These are phyloP conservation scores for Beverwykella pulmonaria DNA, from an alignment of 495 filamentous ascomycete genomes.

Conservation along the genomic window DNA sequence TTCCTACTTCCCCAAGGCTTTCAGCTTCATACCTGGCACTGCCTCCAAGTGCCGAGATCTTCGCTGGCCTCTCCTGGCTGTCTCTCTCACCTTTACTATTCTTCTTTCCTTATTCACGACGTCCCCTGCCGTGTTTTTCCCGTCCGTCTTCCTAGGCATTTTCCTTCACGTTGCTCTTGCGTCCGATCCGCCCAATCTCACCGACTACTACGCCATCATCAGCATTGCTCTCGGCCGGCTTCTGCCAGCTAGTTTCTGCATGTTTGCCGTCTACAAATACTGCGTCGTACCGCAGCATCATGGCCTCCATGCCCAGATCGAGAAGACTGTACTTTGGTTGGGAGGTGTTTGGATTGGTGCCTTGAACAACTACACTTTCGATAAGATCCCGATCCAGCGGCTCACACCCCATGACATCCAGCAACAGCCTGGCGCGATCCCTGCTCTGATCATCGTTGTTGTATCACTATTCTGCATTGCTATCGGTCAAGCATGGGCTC, in stretches of 20 bases:
- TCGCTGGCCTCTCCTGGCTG: slow-evolving; percentile 48
- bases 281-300: slow-evolving; percentile 50
- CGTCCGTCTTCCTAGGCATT: slow-evolving; percentile 44
- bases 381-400: slow-evolving; percentile 50
- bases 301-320: slow-evolving; percentile 47
- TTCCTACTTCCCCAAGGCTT: slow-evolving; percentile 49
- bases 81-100: slow-evolving; percentile 46
- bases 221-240: slow-evolving; percentile 48
- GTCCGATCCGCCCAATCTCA: slow-evolving; percentile 47
- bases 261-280: slow-evolving; percentile 46
- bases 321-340: slow-evolving; percentile 51
- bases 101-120: slow-evolving; percentile 50
- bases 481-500: slow-evolving; percentile 48
- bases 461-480: slow-evolving; percentile 47
- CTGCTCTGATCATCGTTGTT: slow-evolving; percentile 47
- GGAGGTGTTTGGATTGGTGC: slow-evolving; percentile 49
- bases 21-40: slow-evolving; percentile 47
- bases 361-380: slow-evolving; percentile 52
- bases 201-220: slow-evolving; percentile 50
- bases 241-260: slow-evolving; percentile 48
- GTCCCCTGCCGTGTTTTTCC: slow-evolving; percentile 48
- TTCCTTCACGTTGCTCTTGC: slow-evolving; percentile 51
- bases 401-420: slow-evolving; percentile 50
- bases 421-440: slow-evolving; percentile 48
- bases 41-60: slow-evolving; percentile 46